Percentiles rank a stretch among this genome's conserved stretches.
phyloP scores from a whole-genome alignment of 1,139 yeast genomes.

The Candida dubliniensis region DNA sequence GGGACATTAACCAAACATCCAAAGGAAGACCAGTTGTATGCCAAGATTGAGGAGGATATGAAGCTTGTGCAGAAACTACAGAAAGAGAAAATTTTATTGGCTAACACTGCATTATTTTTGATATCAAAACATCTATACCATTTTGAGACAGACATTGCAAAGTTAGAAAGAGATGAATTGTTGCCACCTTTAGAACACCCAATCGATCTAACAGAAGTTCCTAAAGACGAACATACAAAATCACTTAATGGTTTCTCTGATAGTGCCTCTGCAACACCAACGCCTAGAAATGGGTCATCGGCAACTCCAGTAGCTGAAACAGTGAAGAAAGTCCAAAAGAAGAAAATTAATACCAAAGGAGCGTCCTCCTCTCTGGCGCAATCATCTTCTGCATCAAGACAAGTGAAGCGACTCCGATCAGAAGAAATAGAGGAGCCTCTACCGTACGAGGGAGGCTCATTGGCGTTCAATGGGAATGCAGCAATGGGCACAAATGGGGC shows the following conservation, averaged over 20 bases:
- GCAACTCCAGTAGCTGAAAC: constrained; percentile 3
- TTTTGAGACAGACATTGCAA: constrained; percentile 74
- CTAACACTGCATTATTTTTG: constrained; percentile 79
- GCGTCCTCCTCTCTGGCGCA: constrained; percentile 2
- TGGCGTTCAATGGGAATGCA: constrained; percentile 15
- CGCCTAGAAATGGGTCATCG: constrained; percentile 29
- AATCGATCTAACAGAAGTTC: constrained; percentile 18
- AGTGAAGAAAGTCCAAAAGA: constrained; percentile 28
- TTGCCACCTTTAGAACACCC: constrained; percentile 55
- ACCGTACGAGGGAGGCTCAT: constrained; percentile 14
- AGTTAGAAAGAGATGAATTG: constrained; percentile 76
- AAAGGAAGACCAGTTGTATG: constrained; percentile 68
- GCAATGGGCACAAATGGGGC: constrained; percentile 12
- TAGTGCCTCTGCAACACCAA: constrained; percentile 30
- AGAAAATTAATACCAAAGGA: constrained; percentile 21
- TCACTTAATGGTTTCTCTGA: constrained; percentile 22
- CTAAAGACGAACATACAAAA: constrained; percentile 15
- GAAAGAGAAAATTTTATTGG: constrained; percentile 72
- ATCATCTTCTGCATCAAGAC: constrained; percentile 17
- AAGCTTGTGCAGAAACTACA: constrained; percentile 61
- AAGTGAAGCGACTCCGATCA: constrained; percentile 28
- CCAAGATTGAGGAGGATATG: constrained; percentile 71
- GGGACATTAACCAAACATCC: constrained; percentile 84
- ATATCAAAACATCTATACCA: constrained; percentile 72
- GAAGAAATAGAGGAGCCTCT: constrained; percentile 21